A percentile compares a stretch with the other conserved stretches of the same genome.
These are phyloP conservation scores for Monascus ruber DNA, from an alignment of 2,329 filamentous ascomycete species.

Conservation along the genomic window DNA sequence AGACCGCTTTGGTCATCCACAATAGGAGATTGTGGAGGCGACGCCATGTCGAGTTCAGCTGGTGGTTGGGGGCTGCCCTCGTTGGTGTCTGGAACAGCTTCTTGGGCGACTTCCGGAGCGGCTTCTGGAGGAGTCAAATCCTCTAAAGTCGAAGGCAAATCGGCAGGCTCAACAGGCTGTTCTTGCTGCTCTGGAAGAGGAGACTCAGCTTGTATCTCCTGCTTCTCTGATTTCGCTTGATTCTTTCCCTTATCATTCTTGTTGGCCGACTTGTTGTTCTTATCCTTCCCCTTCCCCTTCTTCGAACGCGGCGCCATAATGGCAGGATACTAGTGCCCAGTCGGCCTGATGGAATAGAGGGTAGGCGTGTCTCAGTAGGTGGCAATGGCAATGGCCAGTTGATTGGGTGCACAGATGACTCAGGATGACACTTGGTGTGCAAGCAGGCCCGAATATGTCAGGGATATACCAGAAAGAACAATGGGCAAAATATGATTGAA, in stretches of 20 bases:
- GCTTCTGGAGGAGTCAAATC: constrained; percentile 6
- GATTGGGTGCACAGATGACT: too few relatives aligned
- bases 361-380: too few relatives aligned
- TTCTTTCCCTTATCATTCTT: constrained; percentile 25
- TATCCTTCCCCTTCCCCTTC: constrained; percentile 18
- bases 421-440: too few relatives aligned
- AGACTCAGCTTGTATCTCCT: constrained; percentile 8
- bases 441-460: too few relatives aligned
- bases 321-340: constrained; percentile 1
- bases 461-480: too few relatives aligned
- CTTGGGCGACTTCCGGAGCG: constrained; percentile 4
- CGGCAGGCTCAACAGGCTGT: constrained; percentile 7
- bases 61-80: constrained; percentile 6
- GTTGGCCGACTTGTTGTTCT: constrained; percentile 14
- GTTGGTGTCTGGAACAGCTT: constrained; percentile 3
- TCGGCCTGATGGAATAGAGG: too few relatives aligned
- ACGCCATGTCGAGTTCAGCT: constrained; percentile 4
- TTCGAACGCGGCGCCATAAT: constrained; percentile 20
- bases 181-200: constrained; percentile 8
- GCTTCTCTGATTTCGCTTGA: constrained; percentile 13
- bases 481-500: too few relatives aligned
- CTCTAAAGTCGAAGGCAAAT: constrained; percentile 2
- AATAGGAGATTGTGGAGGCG: constrained; percentile 9
- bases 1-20: constrained; percentile 9
- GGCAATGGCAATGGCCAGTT: too few relatives aligned